phyloP scores from a whole-genome alignment of 768 basidiomycete genomes.

The Piloderma croceum region DNA sequence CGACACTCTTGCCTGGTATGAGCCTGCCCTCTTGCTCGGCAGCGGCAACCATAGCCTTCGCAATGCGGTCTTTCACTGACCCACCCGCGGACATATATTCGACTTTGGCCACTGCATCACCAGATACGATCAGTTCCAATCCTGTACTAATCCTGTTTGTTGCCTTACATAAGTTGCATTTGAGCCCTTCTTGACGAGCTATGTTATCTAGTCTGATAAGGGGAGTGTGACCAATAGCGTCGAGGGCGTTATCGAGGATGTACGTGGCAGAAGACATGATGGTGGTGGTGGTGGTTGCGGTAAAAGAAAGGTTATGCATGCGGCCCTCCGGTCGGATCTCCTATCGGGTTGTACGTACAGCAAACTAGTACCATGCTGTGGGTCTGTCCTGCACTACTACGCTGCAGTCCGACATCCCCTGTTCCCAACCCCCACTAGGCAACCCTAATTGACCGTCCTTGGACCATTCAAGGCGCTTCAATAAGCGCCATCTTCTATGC shows the following conservation, averaged over 20 bases:
- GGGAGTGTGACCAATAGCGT: conserved; percentile 87
- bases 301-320: not conserved
- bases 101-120: conserved; percentile 68
- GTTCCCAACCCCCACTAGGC: too few species aligned
- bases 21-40: conserved; percentile 86
- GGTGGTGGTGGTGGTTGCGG: conserved; percentile 2
- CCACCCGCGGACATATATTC: conserved; percentile 91
- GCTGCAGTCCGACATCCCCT: too few species aligned
- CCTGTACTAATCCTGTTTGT: not conserved
- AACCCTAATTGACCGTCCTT: too few species aligned
- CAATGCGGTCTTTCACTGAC: conserved; percentile 93
- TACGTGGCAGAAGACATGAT: conserved; percentile 24
- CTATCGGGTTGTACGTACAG: too few species aligned
- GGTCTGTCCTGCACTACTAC: too few species aligned
- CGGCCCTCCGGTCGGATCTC: too few species aligned
- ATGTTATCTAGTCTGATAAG: conserved; percentile 82
- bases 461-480: too few species aligned
- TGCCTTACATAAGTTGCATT: conserved; percentile 88
- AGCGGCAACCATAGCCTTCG: conserved; percentile 93
- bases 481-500: too few species aligned
- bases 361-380: too few species aligned
- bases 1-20: conserved; percentile 79
- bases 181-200: conserved; percentile 64
- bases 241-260: conserved; percentile 75
- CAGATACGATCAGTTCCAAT: not conserved